Conservation (phyloP, 768 basidiomycete genomes). For the Tephrocybe sp. region DNA sequence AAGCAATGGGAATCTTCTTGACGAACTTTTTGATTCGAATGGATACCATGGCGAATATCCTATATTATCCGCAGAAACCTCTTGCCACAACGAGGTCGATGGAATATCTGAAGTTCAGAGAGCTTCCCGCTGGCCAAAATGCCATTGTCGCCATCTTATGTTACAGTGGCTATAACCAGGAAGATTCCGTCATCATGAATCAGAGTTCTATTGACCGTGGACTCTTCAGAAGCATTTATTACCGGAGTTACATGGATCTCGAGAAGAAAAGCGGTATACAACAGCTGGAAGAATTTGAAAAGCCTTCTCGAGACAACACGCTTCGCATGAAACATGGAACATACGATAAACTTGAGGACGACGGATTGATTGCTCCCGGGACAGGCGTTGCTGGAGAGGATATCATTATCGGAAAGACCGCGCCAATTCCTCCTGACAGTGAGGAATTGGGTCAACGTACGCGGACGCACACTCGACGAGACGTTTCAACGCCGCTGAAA, state of each 20-base stretch:
- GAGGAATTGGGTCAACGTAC: conserved; percentile 97
- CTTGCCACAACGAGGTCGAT: conserved; percentile 98
- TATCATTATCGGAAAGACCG: conserved; percentile 99
- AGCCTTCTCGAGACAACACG: conserved; percentile 89
- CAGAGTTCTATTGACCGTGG: conserved; percentile 98
- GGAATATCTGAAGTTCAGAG: conserved; percentile 99
- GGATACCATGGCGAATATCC: conserved; percentile 99
- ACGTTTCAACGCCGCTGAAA: conserved; percentile 97
- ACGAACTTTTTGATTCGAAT: conserved; percentile 98
- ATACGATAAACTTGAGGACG: conserved; percentile 96
- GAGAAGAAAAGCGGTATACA: conserved; percentile 96
- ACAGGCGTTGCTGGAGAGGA: conserved; percentile 95
- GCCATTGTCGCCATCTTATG: conserved; percentile 98
- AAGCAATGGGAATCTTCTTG: conserved; percentile 98
- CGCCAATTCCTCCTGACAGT: conserved; percentile 93
- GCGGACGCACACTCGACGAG: conserved; percentile 88
- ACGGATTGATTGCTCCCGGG: conserved; percentile 94
- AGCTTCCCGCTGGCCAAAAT: conserved; percentile 98
- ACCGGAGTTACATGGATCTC: conserved; percentile 96
- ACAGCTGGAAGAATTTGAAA: conserved; percentile 94
- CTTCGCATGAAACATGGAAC: conserved; percentile 97
- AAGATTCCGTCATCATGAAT: conserved; percentile 99
- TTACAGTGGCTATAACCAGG: conserved; percentile 99
- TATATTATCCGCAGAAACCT: conserved; percentile 99
- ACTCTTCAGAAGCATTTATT: conserved; percentile 97